Base-by-base conservation (phyloP, 1,139 yeast genomes). In the Kodamaea derodonti region DNA sequence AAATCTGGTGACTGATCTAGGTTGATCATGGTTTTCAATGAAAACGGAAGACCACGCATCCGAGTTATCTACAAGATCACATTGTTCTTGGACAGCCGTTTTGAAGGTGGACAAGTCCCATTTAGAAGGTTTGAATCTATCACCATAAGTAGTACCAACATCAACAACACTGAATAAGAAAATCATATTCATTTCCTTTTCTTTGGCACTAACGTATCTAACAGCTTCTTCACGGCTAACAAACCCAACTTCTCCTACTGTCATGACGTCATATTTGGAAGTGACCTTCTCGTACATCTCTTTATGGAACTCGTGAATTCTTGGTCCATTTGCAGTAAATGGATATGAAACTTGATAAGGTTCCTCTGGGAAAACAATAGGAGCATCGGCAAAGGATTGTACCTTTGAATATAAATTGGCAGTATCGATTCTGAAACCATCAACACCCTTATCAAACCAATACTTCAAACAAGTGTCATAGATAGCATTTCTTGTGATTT, bases 41-140 rank as follows among this genome's bases (percentile, higher is more conserved):
- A 70, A 75, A 9, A 63, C 68, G 14, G 82, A 69, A 11, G 75
- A 58, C 83, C 82, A 77, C n/a, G 77, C 78, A 48, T 73, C 80
- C 4, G 73, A 65, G 7, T 69, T 70, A 34, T 69, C 65, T 35
- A 65, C 60, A 45, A 70, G 70, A 8, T 53, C 57, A 47, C 60
- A 46, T 50, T 60, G 60, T 22, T 39, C 52, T 32, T 57, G 47
- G 23, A 74, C 54, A 4, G 74, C 70, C 24, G 56, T 46, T 46
- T 73, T 75, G 51, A 73, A 57, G 23, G 74, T 73, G 8, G 52
- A 47, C 46, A 74, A 56, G 7, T 43, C 48, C 52, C 54, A 73
- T 1, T 62, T 66, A 14, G 43, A 37, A 47, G 50, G 54, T 9
- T 48, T 46, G 48, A 66, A 70, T 40, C 69, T 57, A 49, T 62